Conservation (phyloP, 139 green algal species). For the Micromonas commoda region DNA sequence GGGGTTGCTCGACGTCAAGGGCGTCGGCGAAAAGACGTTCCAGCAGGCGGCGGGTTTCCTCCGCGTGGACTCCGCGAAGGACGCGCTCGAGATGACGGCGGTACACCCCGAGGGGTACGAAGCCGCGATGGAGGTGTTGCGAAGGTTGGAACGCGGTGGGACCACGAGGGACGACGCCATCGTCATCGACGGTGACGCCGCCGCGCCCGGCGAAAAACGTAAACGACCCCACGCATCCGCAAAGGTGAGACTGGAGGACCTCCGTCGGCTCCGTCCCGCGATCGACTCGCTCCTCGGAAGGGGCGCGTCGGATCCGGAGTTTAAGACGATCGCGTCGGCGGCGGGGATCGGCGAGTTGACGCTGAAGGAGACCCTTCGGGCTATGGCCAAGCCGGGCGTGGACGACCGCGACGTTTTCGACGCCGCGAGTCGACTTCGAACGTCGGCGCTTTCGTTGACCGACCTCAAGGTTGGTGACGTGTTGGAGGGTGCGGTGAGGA, state of each 20-base stretch:
- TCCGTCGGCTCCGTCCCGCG: not conserved
- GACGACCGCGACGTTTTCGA: not conserved
- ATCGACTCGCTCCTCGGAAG: not conserved
- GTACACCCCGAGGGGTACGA: conserved; percentile 44
- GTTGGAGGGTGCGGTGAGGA: conserved; percentile 28
- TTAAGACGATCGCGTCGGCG: not conserved
- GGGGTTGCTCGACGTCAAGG: conserved; percentile 25
- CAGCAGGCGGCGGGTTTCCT: conserved; percentile 43
- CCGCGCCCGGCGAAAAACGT: too few species aligned
- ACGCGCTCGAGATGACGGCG: conserved; percentile 35
- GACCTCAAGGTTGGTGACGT: conserved; percentile 11
- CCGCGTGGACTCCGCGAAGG: conserved; percentile 21
- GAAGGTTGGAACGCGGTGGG: not conserved
- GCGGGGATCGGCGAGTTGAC: not conserved
- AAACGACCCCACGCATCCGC: too few species aligned
- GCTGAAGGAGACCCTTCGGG: too few species aligned
- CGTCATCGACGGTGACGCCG: not conserved
- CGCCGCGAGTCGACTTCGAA: not conserved
- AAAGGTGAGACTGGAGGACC: not conserved
- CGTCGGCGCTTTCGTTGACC: not conserved
- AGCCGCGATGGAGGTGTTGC: not conserved
- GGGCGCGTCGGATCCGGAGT: not conserved
- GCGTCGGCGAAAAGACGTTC: conserved; percentile 39
- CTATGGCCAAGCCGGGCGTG: not conserved
- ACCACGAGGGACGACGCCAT: not conserved